These are phyloP conservation scores for Paecilomyces dactylethromorphus DNA, from an alignment of 2,329 filamentous ascomycete species.

Conservation along the genomic window DNA sequence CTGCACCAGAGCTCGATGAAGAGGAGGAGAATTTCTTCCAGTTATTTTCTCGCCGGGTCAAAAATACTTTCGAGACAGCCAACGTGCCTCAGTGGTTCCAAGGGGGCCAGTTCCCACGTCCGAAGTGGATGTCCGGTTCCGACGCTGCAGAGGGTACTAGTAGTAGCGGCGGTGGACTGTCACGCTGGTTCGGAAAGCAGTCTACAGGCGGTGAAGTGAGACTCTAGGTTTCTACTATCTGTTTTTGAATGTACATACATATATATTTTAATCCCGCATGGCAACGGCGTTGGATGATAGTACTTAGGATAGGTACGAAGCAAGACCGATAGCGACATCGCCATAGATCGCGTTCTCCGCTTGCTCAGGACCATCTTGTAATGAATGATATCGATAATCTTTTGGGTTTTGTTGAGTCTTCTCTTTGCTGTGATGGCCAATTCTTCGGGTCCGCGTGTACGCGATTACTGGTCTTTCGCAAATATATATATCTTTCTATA, in stretches of 20 bases:
- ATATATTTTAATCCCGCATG: not conserved
- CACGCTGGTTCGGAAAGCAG: constrained; percentile 34
- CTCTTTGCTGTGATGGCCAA: not conserved
- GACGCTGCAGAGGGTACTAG: constrained; percentile 27
- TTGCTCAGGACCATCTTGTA: not conserved
- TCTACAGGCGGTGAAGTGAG: constrained; percentile 33
- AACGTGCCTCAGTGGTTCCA: constrained; percentile 78
- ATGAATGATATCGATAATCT: not conserved
- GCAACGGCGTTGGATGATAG: not conserved
- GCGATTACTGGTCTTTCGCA: no score
- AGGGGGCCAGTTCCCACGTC: constrained; percentile 66
- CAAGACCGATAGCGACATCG: not conserved
- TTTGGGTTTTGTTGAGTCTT: not conserved
- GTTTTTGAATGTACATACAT: constrained; percentile 5
- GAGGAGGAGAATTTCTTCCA: constrained; percentile 79
- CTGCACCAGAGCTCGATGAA: constrained; percentile 45
- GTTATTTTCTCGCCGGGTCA: constrained; percentile 74
- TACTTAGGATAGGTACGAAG: not conserved
- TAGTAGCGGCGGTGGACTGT: constrained; percentile 23
- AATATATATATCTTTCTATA: not conserved
- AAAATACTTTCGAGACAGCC: constrained; percentile 83
- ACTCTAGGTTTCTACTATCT: constrained; percentile 17
- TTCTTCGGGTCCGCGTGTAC: no score
- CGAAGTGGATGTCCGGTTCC: constrained; percentile 71
- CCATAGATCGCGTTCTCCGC: not conserved